Evolutionary conservation across 176 grass and related monocot species (phyloP), one percentile per base, ranked within the genome.

Genomic region (Eragrostis curvula): DNA sequence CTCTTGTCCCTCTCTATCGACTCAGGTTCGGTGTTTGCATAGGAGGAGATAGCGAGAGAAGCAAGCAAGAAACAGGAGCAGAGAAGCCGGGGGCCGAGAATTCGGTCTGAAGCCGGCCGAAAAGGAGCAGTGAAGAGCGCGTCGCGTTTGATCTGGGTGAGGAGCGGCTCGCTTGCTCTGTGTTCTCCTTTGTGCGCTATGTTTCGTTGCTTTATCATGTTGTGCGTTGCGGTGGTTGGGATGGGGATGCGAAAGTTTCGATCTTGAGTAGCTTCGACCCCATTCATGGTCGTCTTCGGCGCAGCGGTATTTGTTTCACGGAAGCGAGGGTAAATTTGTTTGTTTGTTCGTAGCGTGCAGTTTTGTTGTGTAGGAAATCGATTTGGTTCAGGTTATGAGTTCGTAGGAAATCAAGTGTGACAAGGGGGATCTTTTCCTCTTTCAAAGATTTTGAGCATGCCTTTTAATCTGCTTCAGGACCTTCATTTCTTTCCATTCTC

Each of bases 141-240:
- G 9, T 16, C 1, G 15, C 51, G 63, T 80, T 79, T 81, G 87
- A 79, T 80, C 75, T 85, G 20, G 81, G 81, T 80, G 76, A 89
- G 87, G 12, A 67, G 14, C 50, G 57, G 21, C 18, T 75, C 81
- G 4, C 24, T 61, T 32, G 60, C 42, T 79, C 68, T 42, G 14
- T 25, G 62, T 8, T 53, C 41, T 53, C 69, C 41, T 66, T 44
- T 25, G 47, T 17, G 49, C 2, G 20, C 30, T 42, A 12, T 29
- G 70, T 45, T 80, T 85, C 30, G 74, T 68, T 69, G 55, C 14
- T 80, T 27, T 61, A 24, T 46, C 28, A 7, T 45, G 47, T 47
- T 51, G 58, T 16, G 28, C 27, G 18, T 36, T 57, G 57, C 41
- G 60, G 49, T 14, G 46, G 45, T 20, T 7, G 44, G 44, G 6